These are phyloP conservation scores for Penicillium sp. DNA, from an alignment of 2,329 filamentous ascomycete genomes.

Conservation along the genomic window DNA sequence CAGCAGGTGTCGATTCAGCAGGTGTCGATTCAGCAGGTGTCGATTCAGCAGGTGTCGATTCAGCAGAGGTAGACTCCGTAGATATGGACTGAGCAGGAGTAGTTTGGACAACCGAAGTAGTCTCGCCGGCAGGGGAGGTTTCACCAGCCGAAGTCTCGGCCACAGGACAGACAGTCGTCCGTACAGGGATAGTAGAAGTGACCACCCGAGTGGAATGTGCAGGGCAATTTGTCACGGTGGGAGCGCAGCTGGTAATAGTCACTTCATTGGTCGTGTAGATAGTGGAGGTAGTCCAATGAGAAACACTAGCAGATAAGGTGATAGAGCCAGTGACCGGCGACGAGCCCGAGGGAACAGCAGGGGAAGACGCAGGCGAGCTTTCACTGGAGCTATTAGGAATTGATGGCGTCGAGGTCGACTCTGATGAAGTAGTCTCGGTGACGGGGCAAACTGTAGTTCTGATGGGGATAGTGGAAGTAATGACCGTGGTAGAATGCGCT, in stretches of 20 bases:
- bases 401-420: not conserved
- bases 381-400: not conserved
- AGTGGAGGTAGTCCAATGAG: slow-evolving; percentile 35
- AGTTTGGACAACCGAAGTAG: not conserved
- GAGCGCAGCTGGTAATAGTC: slow-evolving; percentile 40
- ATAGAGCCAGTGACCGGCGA: not conserved
- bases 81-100: not conserved
- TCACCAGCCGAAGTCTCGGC: slow-evolving; percentile 25
- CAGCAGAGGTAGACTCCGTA: not conserved
- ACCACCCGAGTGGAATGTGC: slow-evolving; percentile 47
- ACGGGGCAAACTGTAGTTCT: slow-evolving; percentile 58
- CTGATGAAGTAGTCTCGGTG: slow-evolving; percentile 27
- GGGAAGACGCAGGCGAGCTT: not conserved
- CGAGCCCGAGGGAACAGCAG: not conserved
- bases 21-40: not conserved
- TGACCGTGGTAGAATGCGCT: slow-evolving; percentile 46
- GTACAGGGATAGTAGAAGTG: slow-evolving; percentile 54
- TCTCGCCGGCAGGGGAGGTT: not conserved
- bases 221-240: slow-evolving; percentile 49
- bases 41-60: not conserved
- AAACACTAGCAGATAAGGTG: slow-evolving; percentile 7
- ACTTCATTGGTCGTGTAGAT: slow-evolving; percentile 36
- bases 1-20: slow-evolving; percentile 1
- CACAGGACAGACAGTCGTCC: slow-evolving; percentile 57
- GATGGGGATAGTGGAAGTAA: slow-evolving; percentile 54